Evolutionary conservation across 2,329 filamentous ascomycete species (phyloP).

Genomic region (Fusarium nematophilum): DNA sequence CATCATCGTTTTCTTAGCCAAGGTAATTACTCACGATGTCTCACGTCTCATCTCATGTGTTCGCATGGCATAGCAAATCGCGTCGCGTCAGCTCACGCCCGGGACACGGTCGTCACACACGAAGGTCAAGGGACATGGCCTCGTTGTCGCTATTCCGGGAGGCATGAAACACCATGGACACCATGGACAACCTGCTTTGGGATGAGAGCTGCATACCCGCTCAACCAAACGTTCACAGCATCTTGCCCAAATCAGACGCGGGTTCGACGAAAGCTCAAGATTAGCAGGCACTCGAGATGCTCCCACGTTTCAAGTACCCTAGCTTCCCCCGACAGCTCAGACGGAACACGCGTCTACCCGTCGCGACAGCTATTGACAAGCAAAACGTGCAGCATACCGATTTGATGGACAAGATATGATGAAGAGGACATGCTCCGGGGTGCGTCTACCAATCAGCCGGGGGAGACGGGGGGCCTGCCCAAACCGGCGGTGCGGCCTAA

Average conservation of each 20-base stretch:
- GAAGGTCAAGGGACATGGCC: not conserved
- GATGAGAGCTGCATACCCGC: conserved; percentile 16
- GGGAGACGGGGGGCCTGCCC: conserved; percentile 32
- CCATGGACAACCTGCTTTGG: conserved; percentile 19
- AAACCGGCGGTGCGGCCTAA: conserved; percentile 39
- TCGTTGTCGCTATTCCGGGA: conserved; percentile 28
- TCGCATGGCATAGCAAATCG: conserved; percentile 21
- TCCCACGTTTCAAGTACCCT: conserved; percentile 42
- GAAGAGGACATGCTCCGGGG: conserved; percentile 37
- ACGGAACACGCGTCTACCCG: conserved; percentile 29
- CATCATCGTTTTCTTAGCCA: conserved; percentile 4
- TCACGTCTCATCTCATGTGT: conserved; percentile 11
- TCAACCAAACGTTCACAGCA: conserved; percentile 8
- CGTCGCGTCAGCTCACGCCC: conserved; percentile 28
- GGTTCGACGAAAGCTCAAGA: conserved; percentile 13
- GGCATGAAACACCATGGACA: conserved; percentile 24
- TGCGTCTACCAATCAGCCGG: conserved; percentile 44
- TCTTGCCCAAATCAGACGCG: conserved; percentile 25
- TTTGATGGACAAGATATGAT: conserved; percentile 43
- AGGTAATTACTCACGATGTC: conserved; percentile 25
- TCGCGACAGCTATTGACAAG: conserved; percentile 29
- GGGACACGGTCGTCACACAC: conserved; percentile 26
- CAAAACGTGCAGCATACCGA: conserved; percentile 44
- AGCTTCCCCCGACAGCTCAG: conserved; percentile 19
- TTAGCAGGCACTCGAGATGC: conserved; percentile 28